phyloP scores from a whole-genome alignment of 495 filamentous ascomycete species.

The Aspergillus ellipticus region DNA sequence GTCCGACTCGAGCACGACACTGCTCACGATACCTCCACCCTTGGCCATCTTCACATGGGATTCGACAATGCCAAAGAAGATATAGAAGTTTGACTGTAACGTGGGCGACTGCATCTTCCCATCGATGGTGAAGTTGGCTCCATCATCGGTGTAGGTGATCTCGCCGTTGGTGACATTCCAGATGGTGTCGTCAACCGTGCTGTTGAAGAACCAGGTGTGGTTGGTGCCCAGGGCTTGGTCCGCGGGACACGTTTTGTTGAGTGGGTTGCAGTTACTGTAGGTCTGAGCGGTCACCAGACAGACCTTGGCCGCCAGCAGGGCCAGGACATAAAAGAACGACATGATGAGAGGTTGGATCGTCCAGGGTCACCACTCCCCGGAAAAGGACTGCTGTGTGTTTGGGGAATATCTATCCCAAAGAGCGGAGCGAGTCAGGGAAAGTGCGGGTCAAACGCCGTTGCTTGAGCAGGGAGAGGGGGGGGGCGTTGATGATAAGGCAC shows the following conservation, averaged over 20 bases:
- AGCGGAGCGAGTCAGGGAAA: conserved; percentile 6
- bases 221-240: conserved; percentile 65
- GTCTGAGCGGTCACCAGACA: conserved; percentile 33
- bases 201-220: conserved; percentile 60
- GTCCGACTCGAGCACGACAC: conserved; percentile 83
- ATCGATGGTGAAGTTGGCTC: conserved; percentile 67
- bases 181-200: conserved; percentile 43
- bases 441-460: background rate
- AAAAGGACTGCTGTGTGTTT: background rate
- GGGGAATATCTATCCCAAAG: background rate
- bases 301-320: conserved; percentile 26
- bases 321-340: conserved; percentile 23
- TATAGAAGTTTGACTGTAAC: conserved; percentile 70
- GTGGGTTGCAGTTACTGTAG: conserved; percentile 63
- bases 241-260: conserved; percentile 59
- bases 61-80: conserved; percentile 79
- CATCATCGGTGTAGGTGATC: conserved; percentile 51
- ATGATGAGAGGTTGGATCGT: conserved; percentile 17
- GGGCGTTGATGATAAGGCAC: conserved; percentile 5
- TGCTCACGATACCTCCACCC: conserved; percentile 74
- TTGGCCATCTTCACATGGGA: conserved; percentile 66
- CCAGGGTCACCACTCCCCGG: conserved; percentile 9
- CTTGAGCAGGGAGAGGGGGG: background rate
- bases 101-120: conserved; percentile 67
- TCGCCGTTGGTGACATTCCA: conserved; percentile 64